These are phyloP conservation scores for Deinandra increscens DNA, from an alignment of 129 eudicot genomes.

Conservation along the genomic window DNA sequence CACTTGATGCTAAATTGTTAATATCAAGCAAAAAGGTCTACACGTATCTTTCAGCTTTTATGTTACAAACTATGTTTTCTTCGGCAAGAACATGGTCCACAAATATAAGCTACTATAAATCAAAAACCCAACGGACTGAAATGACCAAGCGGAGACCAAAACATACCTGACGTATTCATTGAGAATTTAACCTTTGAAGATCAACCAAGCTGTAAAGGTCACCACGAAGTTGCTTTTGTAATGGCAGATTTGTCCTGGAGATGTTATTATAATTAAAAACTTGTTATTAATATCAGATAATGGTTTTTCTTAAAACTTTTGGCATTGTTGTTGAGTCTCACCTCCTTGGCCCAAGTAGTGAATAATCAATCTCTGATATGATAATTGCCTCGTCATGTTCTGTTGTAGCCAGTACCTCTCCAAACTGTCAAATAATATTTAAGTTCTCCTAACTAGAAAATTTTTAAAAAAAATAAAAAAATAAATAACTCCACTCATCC, in stretches of 20 bases:
- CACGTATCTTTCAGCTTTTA: too few species aligned
- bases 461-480: too few species aligned
- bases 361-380: constrained; percentile 81
- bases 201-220: constrained; percentile 88
- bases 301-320: not conserved
- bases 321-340: constrained; percentile 25
- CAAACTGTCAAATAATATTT: constrained; percentile 56
- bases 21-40: too few species aligned
- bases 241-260: constrained; percentile 84
- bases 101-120: constrained; percentile 10
- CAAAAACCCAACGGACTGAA: not conserved
- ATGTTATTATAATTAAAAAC: constrained; percentile 4
- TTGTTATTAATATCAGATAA: not conserved
- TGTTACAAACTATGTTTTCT: not conserved
- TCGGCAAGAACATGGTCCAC: constrained; percentile 8
- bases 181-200: constrained; percentile 62
- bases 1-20: too few species aligned
- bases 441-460: not conserved
- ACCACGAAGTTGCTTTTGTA: constrained; percentile 86
- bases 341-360: constrained; percentile 80
- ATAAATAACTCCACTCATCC: not conserved
- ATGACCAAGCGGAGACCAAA: not conserved
- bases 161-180: constrained; percentile 23
- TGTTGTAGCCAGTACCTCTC: constrained; percentile 86
- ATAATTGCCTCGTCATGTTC: constrained; percentile 84